Evolutionary conservation across 306 rosid genomes (phyloP).

Genomic region (Prunus fruticosa): DNA sequence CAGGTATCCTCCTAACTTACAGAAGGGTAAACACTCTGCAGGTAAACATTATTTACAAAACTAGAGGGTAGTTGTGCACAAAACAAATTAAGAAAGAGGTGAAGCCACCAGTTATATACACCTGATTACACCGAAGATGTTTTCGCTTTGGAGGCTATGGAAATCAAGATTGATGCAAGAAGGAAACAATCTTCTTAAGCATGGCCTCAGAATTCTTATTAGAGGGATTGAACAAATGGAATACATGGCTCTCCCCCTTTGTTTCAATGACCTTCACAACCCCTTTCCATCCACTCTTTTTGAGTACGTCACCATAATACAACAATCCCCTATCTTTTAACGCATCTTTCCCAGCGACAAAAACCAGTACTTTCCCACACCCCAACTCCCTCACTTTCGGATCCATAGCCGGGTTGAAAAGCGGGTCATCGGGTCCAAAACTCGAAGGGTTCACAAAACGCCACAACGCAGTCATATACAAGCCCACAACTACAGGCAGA

Average conservation of each 20-base stretch:
- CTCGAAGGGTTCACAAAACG: not conserved
- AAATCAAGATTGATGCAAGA: not conserved
- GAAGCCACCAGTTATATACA: no score
- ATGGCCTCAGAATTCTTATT: not conserved
- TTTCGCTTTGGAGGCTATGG: not conserved
- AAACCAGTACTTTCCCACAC: constrained; percentile 23
- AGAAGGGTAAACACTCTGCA: not conserved
- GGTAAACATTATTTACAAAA: not conserved
- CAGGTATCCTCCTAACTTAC: not conserved
- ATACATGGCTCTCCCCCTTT: not conserved
- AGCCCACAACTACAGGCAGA: no score
- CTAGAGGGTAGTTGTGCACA: no score
- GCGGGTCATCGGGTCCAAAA: constrained; percentile 26
- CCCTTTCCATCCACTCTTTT: constrained; percentile 31
- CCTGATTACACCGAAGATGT: not conserved
- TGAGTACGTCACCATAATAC: constrained; percentile 19
- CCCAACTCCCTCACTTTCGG: constrained; percentile 23
- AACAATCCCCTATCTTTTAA: constrained; percentile 25
- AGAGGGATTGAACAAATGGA: constrained; percentile 3
- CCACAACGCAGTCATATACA: not conserved
- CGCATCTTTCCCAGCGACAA: constrained; percentile 27
- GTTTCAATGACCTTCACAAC: not conserved
- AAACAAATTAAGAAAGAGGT: no score
- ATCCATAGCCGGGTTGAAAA: constrained; percentile 24
- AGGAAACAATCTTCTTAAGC: not conserved